Percentiles rank a stretch among this genome's conserved stretches.
These are phyloP conservation scores for Colletotrichum phormii DNA, from an alignment of 2,329 filamentous ascomycete species.

Conservation along the genomic window DNA sequence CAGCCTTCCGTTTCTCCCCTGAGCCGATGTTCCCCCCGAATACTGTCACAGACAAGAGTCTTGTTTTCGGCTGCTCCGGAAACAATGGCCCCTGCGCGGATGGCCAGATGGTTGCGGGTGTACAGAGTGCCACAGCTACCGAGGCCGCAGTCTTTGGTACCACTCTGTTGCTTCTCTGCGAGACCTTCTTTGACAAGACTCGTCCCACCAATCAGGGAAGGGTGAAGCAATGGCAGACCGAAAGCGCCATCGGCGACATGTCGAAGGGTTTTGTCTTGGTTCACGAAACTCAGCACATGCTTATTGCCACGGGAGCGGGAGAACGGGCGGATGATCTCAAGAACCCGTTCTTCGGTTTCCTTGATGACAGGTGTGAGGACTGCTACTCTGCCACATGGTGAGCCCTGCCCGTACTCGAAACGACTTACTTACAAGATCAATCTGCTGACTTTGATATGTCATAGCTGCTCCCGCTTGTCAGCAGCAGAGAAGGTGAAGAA, in stretches of 20 bases:
- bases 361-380: not conserved
- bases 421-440: not conserved
- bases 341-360: not conserved
- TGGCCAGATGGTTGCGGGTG: not conserved
- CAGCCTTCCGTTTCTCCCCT: constrained; percentile 8
- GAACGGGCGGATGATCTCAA: not conserved
- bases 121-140: constrained; percentile 1
- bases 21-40: constrained; percentile 7
- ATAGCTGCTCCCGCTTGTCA: not conserved
- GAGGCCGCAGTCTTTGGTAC: not conserved
- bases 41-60: not conserved
- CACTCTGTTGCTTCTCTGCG: constrained; percentile 4
- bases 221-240: not conserved
- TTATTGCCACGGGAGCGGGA: not conserved
- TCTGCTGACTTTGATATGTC: too few species aligned
- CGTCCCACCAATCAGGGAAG: constrained; percentile 1
- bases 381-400: not conserved
- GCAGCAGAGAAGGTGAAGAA: not conserved
- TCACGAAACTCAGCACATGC: not conserved
- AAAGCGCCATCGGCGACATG: not conserved
- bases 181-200: constrained; percentile 4
- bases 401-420: not conserved
- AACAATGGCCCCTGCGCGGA: constrained; percentile 4
- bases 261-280: not conserved
- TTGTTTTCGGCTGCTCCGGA: not conserved